Percentiles rank a stretch among this genome's conserved stretches.
These are phyloP conservation scores for Lentinula guzmanii DNA, from an alignment of 768 basidiomycete genomes.

Conservation along the genomic window DNA sequence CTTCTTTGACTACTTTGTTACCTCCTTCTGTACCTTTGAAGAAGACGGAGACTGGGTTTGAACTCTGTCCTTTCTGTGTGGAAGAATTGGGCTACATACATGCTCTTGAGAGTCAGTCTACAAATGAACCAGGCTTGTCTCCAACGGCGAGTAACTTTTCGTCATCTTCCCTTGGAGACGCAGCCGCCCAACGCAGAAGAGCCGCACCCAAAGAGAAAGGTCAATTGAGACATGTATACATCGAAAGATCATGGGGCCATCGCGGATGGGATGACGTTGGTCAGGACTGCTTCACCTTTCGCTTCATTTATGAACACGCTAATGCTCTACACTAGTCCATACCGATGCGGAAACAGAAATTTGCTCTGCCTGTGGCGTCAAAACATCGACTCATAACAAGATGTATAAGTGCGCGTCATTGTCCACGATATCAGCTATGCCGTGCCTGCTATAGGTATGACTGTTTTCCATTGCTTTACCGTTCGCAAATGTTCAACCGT, in stretches of 20 bases:
- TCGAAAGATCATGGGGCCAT: constrained; percentile 82
- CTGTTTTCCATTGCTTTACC: not conserved
- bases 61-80: constrained; percentile 80
- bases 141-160: constrained; percentile 28
- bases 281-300: constrained; percentile 29
- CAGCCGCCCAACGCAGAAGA: constrained; percentile 55
- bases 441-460: constrained; percentile 73
- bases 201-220: constrained; percentile 70
- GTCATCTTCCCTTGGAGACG: constrained; percentile 50
- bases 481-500: constrained; percentile 2
- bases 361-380: constrained; percentile 74
- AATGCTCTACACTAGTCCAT: constrained; percentile 35
- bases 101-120: constrained; percentile 46
- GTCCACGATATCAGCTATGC: constrained; percentile 76
- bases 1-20: constrained; percentile 19
- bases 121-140: constrained; percentile 43
- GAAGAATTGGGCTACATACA: constrained; percentile 75
- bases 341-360: constrained; percentile 58
- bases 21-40: constrained; percentile 8
- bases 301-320: not conserved
- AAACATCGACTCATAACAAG: constrained; percentile 35
- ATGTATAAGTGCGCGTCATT: constrained; percentile 82
- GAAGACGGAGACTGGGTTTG: constrained; percentile 49
- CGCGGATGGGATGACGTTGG: constrained; percentile 87
- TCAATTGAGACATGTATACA: constrained; percentile 75